Evolutionary conservation across 352 stramenopile genomes (phyloP).

Genomic region (Peronosclerospora sorghi): DNA sequence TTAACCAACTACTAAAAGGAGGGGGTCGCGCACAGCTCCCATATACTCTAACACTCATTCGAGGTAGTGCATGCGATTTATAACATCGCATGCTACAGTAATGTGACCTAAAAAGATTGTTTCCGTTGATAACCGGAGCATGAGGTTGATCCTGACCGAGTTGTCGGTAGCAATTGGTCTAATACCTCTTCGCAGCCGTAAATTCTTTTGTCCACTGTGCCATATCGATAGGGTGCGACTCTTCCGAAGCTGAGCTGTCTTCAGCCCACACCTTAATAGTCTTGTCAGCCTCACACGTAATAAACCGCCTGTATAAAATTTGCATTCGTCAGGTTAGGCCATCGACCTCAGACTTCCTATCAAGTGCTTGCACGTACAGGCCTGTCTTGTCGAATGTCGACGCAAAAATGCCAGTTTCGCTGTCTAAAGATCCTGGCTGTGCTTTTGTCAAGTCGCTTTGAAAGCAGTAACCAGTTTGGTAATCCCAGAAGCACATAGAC

Average conservation of each 20-base stretch:
- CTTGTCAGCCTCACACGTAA: slow-evolving; percentile 99
- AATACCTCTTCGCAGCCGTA: slow-evolving; percentile 73
- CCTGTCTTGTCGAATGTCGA: slow-evolving; percentile 96
- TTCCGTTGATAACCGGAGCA: no score
- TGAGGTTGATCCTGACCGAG: not conserved
- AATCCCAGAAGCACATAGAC: slow-evolving; percentile 98
- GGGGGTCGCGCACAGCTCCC: no score
- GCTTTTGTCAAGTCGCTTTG: slow-evolving; percentile 91
- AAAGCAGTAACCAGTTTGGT: slow-evolving; percentile 96
- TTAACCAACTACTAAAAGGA: no score
- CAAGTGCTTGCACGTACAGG: slow-evolving; percentile 33
- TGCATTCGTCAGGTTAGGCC: no score
- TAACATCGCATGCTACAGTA: no score
- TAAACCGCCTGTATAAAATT: slow-evolving; percentile 89
- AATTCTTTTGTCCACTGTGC: slow-evolving; percentile 92
- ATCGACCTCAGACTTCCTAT: no score
- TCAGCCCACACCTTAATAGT: slow-evolving; percentile 99
- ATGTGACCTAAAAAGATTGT: no score
- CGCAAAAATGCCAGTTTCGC: slow-evolving; percentile 95
- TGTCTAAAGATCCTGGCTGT: slow-evolving; percentile 93
- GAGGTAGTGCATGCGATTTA: no score
- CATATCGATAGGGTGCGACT: slow-evolving; percentile 98
- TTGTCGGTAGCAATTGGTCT: slow-evolving; percentile 1
- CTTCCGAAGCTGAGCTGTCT: slow-evolving; percentile 89
- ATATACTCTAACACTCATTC: no score